phyloP scores from a whole-genome alignment of 179 eudicot genomes.

The Spinacia oleracea region DNA sequence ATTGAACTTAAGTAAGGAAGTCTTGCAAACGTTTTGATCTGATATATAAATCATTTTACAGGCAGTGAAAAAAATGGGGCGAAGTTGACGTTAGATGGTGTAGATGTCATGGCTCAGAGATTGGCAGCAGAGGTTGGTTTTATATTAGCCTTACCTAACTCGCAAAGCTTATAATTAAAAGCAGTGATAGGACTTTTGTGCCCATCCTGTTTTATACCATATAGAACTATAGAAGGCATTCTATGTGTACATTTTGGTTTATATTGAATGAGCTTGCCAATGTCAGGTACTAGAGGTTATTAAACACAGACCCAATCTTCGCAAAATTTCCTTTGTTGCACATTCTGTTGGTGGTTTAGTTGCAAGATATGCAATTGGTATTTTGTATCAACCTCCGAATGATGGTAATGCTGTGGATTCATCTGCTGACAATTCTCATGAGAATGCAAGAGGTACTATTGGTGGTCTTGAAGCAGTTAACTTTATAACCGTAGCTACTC shows the following conservation, averaged over 20 bases:
- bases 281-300: constrained; percentile 78
- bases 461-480: constrained; percentile 85
- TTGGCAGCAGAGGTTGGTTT: constrained; percentile 83
- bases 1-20: neutral
- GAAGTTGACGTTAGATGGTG: constrained; percentile 78
- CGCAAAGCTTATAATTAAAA: constrained; percentile 1
- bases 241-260: neutral
- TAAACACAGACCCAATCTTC: constrained; percentile 53
- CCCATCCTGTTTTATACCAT: neutral
- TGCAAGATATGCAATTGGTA: constrained; percentile 92
- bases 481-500: constrained; percentile 94
- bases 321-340: constrained; percentile 86
- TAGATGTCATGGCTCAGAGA: constrained; percentile 95
- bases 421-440: constrained; percentile 30
- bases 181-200: neutral
- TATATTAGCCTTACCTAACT: neutral
- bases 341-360: constrained; percentile 98
- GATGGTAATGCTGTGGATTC: constrained; percentile 28
- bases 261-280: constrained; percentile 16
- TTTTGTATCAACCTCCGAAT: constrained; percentile 54
- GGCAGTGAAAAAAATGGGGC: constrained; percentile 85
- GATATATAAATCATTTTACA: constrained; percentile 31
- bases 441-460: constrained; percentile 61
- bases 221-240: neutral
- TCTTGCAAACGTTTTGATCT: neutral